phyloP scores from a whole-genome alignment of 495 filamentous ascomycete genomes.

The Neurospora cerealis region DNA sequence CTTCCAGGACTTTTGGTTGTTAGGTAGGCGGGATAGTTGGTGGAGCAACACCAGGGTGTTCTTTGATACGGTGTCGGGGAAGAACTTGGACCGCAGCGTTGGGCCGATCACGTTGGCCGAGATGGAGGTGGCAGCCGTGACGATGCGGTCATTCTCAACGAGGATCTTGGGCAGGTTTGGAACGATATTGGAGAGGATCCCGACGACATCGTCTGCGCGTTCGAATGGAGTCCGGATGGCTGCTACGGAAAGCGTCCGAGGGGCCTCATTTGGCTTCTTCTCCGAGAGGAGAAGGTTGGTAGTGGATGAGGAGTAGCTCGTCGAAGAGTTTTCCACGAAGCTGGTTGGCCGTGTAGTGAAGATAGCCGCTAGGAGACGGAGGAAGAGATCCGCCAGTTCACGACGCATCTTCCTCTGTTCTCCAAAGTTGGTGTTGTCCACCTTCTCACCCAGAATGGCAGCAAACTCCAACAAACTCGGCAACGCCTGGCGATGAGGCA shows the following conservation, averaged over 20 bases:
- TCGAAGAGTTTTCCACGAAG: constrained; percentile 29
- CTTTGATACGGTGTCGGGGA: constrained; percentile 75
- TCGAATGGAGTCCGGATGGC: constrained; percentile 21
- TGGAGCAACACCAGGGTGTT: constrained; percentile 63
- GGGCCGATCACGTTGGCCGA: constrained; percentile 77
- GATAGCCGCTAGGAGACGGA: constrained; percentile 76
- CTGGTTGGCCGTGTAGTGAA: constrained; percentile 80
- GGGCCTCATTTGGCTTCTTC: constrained; percentile 12
- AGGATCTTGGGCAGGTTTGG: constrained; percentile 79
- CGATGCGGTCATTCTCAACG: constrained; percentile 74
- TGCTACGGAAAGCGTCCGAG: constrained; percentile 5
- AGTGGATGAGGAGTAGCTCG: constrained; percentile 16
- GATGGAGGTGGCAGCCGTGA: constrained; percentile 64
- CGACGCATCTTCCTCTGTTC: constrained; percentile 90
- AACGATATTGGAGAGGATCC: constrained; percentile 67
- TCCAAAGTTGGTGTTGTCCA: constrained; percentile 95
- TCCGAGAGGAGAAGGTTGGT: constrained; percentile 10
- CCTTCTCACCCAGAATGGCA: constrained; percentile 80
- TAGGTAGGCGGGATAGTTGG: constrained; percentile 63
- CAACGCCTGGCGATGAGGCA: constrained; percentile 86
- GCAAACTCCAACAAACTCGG: constrained; percentile 82
- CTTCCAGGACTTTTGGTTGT: constrained; percentile 82
- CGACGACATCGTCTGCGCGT: constrained; percentile 65
- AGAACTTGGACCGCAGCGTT: constrained; percentile 71
- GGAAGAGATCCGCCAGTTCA: constrained; percentile 82